phyloP scores from a whole-genome alignment of 2,329 filamentous ascomycete genomes.

The Tympanopsis confertula region DNA sequence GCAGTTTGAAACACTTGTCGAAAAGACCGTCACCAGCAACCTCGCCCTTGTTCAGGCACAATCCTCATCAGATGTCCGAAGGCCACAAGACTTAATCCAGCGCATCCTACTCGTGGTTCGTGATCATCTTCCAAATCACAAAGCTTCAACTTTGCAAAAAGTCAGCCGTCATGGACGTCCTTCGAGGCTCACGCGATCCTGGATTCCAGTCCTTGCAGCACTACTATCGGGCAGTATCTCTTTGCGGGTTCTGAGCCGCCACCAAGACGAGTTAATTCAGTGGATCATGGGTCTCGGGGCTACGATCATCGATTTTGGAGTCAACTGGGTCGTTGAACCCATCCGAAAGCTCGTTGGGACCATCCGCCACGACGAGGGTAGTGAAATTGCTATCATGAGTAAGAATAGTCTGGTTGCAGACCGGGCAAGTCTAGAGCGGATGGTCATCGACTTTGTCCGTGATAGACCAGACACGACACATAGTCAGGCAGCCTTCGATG shows the following conservation, averaged over 20 bases:
- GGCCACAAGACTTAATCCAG: too few relatives aligned
- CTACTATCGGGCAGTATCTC: conserved; percentile 78
- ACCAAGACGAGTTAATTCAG: conserved; percentile 62
- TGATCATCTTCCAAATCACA: too few relatives aligned
- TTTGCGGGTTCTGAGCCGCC: conserved; percentile 65
- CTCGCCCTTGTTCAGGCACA: too few relatives aligned
- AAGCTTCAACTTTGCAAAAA: too few relatives aligned
- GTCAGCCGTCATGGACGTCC: conserved; percentile 64
- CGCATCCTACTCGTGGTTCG: too few relatives aligned
- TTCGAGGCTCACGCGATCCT: conserved; percentile 67
- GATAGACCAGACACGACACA: conserved; percentile 61
- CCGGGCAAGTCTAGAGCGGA: conserved; percentile 81
- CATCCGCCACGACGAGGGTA: conserved; percentile 82
- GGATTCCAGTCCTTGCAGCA: conserved; percentile 64
- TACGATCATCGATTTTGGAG: conserved; percentile 81
- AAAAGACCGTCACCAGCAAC: too few relatives aligned
- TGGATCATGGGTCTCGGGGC: conserved; percentile 72
- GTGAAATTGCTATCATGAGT: conserved; percentile 94
- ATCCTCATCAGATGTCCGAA: too few relatives aligned
- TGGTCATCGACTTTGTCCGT: conserved; percentile 91
- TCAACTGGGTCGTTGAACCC: conserved; percentile 90
- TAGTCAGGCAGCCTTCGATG: conserved; percentile 39
- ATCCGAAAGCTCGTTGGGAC: conserved; percentile 74
- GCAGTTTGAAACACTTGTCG: too few relatives aligned
- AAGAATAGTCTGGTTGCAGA: conserved; percentile 83